phyloP scores from a whole-genome alignment of 345 rosid genomes.

The Reutealis trisperma region DNA sequence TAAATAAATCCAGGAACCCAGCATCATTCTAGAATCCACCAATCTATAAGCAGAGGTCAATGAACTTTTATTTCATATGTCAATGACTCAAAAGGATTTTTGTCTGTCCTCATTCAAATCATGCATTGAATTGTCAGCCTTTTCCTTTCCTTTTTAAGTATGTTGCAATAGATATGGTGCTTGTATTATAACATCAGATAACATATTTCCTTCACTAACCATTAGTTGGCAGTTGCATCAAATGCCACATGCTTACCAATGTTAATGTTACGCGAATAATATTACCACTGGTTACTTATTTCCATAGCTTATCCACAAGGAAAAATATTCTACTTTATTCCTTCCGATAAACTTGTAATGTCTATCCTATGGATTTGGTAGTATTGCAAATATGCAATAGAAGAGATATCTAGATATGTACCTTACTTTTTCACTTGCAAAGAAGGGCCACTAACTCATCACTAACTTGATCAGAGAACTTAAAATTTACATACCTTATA shows the following conservation, averaged over 20 bases:
- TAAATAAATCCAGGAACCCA: background rate
- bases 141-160: background rate
- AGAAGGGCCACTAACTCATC: background rate
- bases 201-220: no score
- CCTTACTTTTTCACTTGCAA: background rate
- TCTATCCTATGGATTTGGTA: background rate
- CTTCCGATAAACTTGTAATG: background rate
- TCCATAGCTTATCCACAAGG: background rate
- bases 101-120: background rate
- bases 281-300: background rate
- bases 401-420: background rate
- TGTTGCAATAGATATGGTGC: background rate
- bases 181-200: background rate
- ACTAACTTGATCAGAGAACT: background rate
- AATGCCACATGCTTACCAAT: background rate
- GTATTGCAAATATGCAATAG: background rate
- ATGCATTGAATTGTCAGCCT: background rate
- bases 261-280: background rate
- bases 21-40: background rate
- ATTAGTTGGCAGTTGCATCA: background rate
- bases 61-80: no score
- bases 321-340: background rate
- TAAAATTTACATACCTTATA: constrained; percentile 55
- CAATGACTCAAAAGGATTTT: background rate
- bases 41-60: background rate